Evolutionary conservation across 2,329 filamentous ascomycete genomes (phyloP).

Genomic region (Fusarium sarcochroum): DNA sequence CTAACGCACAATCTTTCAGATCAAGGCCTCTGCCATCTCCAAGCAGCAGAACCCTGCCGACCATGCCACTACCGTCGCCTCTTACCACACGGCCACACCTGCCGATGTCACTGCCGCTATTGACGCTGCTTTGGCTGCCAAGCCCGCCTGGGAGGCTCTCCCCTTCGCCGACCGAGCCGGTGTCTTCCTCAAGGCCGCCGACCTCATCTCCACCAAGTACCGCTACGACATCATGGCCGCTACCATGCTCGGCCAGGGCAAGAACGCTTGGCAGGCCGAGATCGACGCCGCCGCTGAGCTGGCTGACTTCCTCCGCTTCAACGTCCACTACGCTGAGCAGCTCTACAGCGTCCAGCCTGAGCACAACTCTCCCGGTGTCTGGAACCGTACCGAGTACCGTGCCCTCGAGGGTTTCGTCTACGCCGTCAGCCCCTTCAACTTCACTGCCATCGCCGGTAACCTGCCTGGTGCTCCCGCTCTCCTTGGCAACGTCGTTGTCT

Average conservation of each 20-base stretch:
- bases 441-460: constrained; percentile 94
- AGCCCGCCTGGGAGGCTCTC: constrained; percentile 85
- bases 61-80: constrained; percentile 82
- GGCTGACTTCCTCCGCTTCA: constrained; percentile 93
- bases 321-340: constrained; percentile 93
- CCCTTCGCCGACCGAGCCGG: constrained; percentile 93
- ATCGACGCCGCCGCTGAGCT: constrained; percentile 95
- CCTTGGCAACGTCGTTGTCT: constrained; percentile 94
- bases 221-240: constrained; percentile 96
- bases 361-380: constrained; percentile 86
- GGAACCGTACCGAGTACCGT: constrained; percentile 92
- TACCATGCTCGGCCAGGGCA: constrained; percentile 96
- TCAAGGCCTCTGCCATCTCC: constrained; percentile 75
- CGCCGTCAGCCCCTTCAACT: constrained; percentile 95
- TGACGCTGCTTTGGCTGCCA: constrained; percentile 86
- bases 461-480: constrained; percentile 85
- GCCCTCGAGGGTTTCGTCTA: constrained; percentile 96
- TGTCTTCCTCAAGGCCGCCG: constrained; percentile 95
- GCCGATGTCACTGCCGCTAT: constrained; percentile 85
- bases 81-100: constrained; percentile 85
- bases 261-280: constrained; percentile 99
- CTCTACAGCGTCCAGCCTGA: constrained; percentile 88
- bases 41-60: constrained; percentile 87
- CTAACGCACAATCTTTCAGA: constrained; percentile 57
- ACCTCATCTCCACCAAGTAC: constrained; percentile 92